Percentiles rank a stretch among this genome's conserved stretches.
These are phyloP conservation scores for Myriosclerotinia duriaeana DNA, from an alignment of 2,329 filamentous ascomycete species.

Conservation along the genomic window DNA sequence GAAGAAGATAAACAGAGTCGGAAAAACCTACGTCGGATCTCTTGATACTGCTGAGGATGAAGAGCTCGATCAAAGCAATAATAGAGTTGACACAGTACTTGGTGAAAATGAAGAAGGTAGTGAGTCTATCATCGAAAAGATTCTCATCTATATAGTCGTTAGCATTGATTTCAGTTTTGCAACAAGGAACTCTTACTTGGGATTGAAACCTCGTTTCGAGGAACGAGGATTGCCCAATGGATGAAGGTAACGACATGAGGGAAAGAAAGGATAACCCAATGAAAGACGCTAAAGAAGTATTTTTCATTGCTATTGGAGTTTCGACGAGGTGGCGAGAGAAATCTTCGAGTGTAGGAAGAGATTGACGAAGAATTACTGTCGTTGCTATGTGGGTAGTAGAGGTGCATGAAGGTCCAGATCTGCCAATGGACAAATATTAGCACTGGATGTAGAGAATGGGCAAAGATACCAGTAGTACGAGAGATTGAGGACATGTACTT, in stretches of 20 bases:
- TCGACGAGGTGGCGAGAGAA: slow-evolving; percentile 36
- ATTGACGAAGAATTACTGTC: slow-evolving; percentile 25
- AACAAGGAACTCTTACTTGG: slow-evolving; percentile 27
- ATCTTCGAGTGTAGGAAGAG: slow-evolving; percentile 29
- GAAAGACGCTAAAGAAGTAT: slow-evolving; percentile 40
- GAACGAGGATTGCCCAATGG: slow-evolving; percentile 39
- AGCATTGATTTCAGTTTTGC: slow-evolving; percentile 15
- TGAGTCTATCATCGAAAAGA: slow-evolving; percentile 32
- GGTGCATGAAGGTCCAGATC: slow-evolving; percentile 41
- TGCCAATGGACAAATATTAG: slow-evolving; percentile 23
- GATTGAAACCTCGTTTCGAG: slow-evolving; percentile 30
- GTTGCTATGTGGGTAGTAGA: slow-evolving; percentile 38
- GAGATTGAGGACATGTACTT: slow-evolving; percentile 25
- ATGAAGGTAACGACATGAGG: slow-evolving; percentile 38
- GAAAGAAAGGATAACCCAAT: slow-evolving; percentile 37
- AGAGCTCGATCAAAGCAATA: slow-evolving; percentile 40
- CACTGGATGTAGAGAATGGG: background rate
- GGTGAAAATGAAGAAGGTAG: slow-evolving; percentile 35
- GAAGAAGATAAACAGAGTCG: background rate
- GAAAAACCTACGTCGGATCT: slow-evolving; percentile 36
- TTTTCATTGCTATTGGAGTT: slow-evolving; percentile 32
- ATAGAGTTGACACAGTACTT: slow-evolving; percentile 36
- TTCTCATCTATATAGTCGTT: slow-evolving; percentile 28
- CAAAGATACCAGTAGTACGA: background rate
- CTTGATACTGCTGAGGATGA: slow-evolving; percentile 40